Percentiles rank a stretch among this genome's conserved stretches.
Conservation (phyloP, 2,329 filamentous ascomycete species). For the Calonectria hawksworthii region DNA sequence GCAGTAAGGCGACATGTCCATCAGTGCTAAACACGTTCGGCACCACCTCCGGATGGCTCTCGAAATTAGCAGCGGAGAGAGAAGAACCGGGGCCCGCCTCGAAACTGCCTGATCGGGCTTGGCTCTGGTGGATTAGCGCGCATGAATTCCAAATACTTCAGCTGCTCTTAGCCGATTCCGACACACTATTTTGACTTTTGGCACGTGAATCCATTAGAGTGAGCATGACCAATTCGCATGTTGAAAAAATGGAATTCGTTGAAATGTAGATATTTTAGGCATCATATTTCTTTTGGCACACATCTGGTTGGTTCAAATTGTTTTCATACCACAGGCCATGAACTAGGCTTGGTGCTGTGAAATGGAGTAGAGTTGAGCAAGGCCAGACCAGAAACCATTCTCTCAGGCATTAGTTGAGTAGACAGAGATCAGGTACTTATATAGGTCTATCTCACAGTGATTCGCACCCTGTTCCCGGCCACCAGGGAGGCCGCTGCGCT, state of each 20-base stretch:
- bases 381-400: background rate
- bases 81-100: background rate
- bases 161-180: background rate
- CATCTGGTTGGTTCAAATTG: no score
- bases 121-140: background rate
- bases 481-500: background rate
- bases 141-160: constrained; percentile 8
- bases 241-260: background rate
- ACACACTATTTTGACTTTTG: background rate
- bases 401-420: background rate
- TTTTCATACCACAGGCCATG: background rate
- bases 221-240: background rate
- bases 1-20: background rate
- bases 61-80: background rate
- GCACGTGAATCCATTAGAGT: background rate
- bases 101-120: background rate
- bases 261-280: background rate
- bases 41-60: background rate
- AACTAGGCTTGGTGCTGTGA: background rate
- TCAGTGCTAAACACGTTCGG: background rate
- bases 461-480: background rate
- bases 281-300: background rate
- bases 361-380: no score
- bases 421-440: background rate
- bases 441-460: background rate